Base-by-base conservation (phyloP, 2,329 filamentous ascomycete species). In the Venturia asperata region DNA sequence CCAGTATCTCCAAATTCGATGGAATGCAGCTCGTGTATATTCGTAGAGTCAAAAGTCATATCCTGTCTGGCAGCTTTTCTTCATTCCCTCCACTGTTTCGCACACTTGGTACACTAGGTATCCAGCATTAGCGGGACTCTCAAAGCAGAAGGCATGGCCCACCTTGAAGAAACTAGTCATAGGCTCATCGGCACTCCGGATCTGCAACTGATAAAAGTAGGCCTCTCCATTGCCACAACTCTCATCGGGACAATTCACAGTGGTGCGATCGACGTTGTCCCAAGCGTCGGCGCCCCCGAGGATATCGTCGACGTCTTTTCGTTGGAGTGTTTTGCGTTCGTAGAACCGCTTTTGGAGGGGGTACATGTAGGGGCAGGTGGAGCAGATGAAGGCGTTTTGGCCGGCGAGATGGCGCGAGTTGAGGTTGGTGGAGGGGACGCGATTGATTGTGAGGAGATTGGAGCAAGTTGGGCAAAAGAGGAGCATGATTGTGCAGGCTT, bases 201-300 rank as follows among this genome's bases (percentile, higher is more conserved):
- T 97, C 83, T 99, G 94, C 71, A 97, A 87, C 81, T 96, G 91
- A 81, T 92, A 96, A 80, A 93, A 97, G 68, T 92, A 95, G 3
- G 94, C 94, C 79, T 91, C 86, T 67, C 86, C 83, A 68, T 91
- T 91, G 72, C 90, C 83, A 80, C 94, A 99, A 65, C 83, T 83
- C 49, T 92, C 87, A 68, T 87, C 87, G 34, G 90, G 86, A 76
- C 94, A 99, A 82, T 94, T 90, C 61, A 89, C 89, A 65, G 84
- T 81, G 39, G 87, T 86, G 82, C 92, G 93, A 74, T 96, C 89
- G 67, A 92, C 92, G 74, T 96, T 96, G 71, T 92, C 90, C 89
- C 92, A 97, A 56, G 90, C 89, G 63, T 89, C 89, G 21, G 89
- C 87, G 0, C 92, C 92, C 67, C 94, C 94, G 72, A 97, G 88